phyloP scores from a whole-genome alignment of 768 basidiomycete genomes.

The Hygrocybe coccinea region DNA sequence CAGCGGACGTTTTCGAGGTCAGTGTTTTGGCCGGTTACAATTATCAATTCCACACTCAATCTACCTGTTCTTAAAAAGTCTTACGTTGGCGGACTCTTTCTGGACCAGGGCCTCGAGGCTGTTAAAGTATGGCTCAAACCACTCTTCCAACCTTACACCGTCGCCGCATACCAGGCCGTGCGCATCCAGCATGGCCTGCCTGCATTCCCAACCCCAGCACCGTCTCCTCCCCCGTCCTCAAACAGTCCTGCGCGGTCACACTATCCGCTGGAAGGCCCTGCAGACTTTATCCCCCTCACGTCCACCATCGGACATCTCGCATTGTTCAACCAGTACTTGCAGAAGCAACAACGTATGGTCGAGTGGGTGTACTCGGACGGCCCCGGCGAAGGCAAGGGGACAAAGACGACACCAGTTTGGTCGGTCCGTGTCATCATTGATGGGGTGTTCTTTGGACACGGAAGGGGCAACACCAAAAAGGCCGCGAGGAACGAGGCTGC shows the following conservation, averaged over 20 bases:
- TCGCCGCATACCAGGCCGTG: conserved; percentile 57
- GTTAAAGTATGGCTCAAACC: conserved; percentile 56
- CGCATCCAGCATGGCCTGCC: conserved; percentile 65
- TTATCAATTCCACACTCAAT: too few relatives aligned
- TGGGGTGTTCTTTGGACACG: conserved; percentile 53
- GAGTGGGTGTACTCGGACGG: conserved; percentile 48
- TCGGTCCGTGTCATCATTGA: conserved; percentile 59
- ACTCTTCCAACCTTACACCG: conserved; percentile 61
- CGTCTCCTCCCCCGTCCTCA: conserved; percentile 7
- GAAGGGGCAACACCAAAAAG: conserved; percentile 72
- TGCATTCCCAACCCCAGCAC: conserved; percentile 26
- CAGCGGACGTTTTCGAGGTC: conserved; percentile 81
- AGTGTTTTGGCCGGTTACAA: conserved; percentile 13
- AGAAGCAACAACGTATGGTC: conserved; percentile 50
- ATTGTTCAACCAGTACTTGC: conserved; percentile 73
- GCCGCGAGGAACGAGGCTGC: conserved; percentile 78
- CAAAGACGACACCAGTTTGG: conserved; percentile 74
- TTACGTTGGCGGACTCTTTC: conserved; percentile 73
- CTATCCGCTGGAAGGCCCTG: background rate
- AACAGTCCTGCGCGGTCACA: background rate
- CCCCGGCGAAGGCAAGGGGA: conserved; percentile 32
- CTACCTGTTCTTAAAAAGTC: too few relatives aligned
- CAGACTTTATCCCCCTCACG: conserved; percentile 13
- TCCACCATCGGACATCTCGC: conserved; percentile 61
- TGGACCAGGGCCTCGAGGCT: conserved; percentile 58